Evolutionary conservation across 371 early-diverging fungal species (phyloP).

Genomic region (Syncephalastrum racemosum): DNA sequence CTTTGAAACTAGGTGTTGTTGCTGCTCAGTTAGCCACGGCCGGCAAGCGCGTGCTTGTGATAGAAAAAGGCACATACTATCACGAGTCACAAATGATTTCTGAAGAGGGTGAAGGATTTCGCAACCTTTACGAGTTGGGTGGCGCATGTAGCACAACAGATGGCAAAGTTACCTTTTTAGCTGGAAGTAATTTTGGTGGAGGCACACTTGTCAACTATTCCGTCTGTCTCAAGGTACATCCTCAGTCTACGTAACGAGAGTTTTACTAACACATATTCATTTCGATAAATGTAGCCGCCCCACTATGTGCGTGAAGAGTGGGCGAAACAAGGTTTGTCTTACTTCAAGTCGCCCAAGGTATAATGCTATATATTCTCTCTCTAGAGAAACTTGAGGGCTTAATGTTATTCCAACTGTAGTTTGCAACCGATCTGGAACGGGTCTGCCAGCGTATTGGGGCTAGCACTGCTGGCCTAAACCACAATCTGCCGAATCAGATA

Average conservation of each 20-base stretch:
- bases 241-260: too few relatives aligned
- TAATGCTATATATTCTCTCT: too few relatives aligned
- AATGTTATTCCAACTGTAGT: slow-evolving; percentile 14
- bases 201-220: slow-evolving; percentile 66
- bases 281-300: slow-evolving; percentile 38
- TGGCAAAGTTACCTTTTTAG: slow-evolving; percentile 33
- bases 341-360: slow-evolving; percentile 55
- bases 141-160: slow-evolving; percentile 30
- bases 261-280: not conserved
- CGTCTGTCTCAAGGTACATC: slow-evolving; percentile 56
- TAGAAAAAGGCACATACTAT: slow-evolving; percentile 66
- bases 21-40: slow-evolving; percentile 65
- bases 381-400: not conserved
- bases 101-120: slow-evolving; percentile 40
- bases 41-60: slow-evolving; percentile 65
- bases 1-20: slow-evolving; percentile 29
- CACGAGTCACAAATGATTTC: slow-evolving; percentile 50
- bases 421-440: slow-evolving; percentile 47
- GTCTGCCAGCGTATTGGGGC: slow-evolving; percentile 62
- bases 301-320: slow-evolving; percentile 70
- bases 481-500: slow-evolving; percentile 63
- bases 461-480: slow-evolving; percentile 48
- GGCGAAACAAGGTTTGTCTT: slow-evolving; percentile 61
- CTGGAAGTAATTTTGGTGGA: slow-evolving; percentile 57
- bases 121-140: slow-evolving; percentile 46